phyloP scores from a whole-genome alignment of 768 basidiomycete species.

The Hygrophoropsis aurantiaca region DNA sequence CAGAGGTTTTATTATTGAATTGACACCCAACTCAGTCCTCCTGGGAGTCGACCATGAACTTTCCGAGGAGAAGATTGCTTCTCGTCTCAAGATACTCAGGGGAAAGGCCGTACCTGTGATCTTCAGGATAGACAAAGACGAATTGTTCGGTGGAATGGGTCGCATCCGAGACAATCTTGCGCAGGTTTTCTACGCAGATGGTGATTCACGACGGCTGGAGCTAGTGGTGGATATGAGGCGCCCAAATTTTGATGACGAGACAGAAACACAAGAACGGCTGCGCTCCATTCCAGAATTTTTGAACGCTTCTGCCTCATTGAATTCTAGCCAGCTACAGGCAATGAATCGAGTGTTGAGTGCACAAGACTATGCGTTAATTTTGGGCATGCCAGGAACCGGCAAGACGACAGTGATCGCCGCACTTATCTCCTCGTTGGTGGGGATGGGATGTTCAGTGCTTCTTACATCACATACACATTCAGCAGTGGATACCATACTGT shows the following conservation, averaged over 20 bases:
- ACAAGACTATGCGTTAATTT: slow-evolving; percentile 85
- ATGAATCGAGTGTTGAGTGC: slow-evolving; percentile 75
- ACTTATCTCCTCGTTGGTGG: slow-evolving; percentile 77
- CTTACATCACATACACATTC: slow-evolving; percentile 96
- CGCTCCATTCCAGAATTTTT: slow-evolving; percentile 28
- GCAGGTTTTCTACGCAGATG: slow-evolving; percentile 79
- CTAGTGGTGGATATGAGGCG: slow-evolving; percentile 79
- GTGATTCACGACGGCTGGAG: slow-evolving; percentile 63
- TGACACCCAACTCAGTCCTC: slow-evolving; percentile 61
- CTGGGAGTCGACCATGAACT: slow-evolving; percentile 84
- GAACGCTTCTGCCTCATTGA: slow-evolving; percentile 46
- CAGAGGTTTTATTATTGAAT: slow-evolving; percentile 77
- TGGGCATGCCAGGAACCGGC: slow-evolving; percentile 99
- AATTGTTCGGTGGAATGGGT: slow-evolving; percentile 82
- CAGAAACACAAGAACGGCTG: slow-evolving; percentile 12
- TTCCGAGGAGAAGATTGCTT: slow-evolving; percentile 47
- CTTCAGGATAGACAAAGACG: slow-evolving; percentile 94
- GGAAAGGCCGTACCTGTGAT: slow-evolving; percentile 21
- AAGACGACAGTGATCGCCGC: slow-evolving; percentile 95
- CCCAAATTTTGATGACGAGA: slow-evolving; percentile 58
- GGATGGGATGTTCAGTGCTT: slow-evolving; percentile 81
- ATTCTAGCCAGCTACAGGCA: slow-evolving; percentile 70
- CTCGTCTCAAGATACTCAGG: slow-evolving; percentile 31
- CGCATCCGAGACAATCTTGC: slow-evolving; percentile 90
- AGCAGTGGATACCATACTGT: slow-evolving; percentile 94